Base-by-base conservation (phyloP, 257 asterid genomes). In the Catharanthus roseus region DNA sequence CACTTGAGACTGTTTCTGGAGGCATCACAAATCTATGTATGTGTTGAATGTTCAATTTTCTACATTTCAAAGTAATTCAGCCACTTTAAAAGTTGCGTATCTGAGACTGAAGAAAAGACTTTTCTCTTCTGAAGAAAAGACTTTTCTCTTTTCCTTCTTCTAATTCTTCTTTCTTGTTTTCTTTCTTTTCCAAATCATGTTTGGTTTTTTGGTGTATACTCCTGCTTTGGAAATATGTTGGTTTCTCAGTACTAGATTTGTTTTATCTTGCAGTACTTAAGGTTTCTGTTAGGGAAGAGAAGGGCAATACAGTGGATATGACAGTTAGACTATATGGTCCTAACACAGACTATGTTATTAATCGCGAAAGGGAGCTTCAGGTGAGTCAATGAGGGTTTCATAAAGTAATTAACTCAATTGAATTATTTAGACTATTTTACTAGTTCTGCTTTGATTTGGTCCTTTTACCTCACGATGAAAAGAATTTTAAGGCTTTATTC, bases 311-410 rank as follows among this genome's bases (percentile, higher is more conserved):
- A 42, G 84, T 81, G 72, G 71, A 75, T 76, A 65, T 85, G 82
- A 91, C 99, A 15, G 86, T 91, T 73, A 83, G 99, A 75, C 69
- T 93, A 58, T 93, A 88, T 80, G 99, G 99, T 62, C 99, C 99
- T 44, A 89, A 93, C 80, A 93, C 99, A 58, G 97, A 93, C 63
- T 91, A 89, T 74, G 99, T 93, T 73, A 91, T 93, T 76, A 79
- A 93, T 74, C 97, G 97, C 56, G 84, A 88, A 57, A 85, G 99
- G 81, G 99, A 93, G 72, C 79, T 89, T 79, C 89, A 80, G 96
- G 97, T 89, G 72, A 63, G 73, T 67, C 45, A 67, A 55, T 23
- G n/a, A 79, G 72, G 71, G 49, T 68, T 57, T 50, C n/a, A 70
- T 51, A 57, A 51, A 60, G n/a, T 34, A 34, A 31, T 29, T 9